These are phyloP conservation scores for Vitis hybrid DNA, from an alignment of 177 flowering plant genomes.

Conservation along the genomic window DNA sequence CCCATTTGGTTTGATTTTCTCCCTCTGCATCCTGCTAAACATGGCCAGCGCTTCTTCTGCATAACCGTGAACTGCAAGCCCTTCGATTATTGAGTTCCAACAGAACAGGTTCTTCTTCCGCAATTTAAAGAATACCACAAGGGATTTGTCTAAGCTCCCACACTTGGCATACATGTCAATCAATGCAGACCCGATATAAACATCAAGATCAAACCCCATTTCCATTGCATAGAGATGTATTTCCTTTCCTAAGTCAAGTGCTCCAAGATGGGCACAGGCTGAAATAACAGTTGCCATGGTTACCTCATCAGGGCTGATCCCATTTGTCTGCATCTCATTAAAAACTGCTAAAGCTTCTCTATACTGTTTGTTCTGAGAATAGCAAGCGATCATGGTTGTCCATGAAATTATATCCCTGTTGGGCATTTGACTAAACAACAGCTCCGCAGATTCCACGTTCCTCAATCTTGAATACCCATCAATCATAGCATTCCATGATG, in stretches of 20 bases:
- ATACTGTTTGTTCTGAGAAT: constrained; percentile 50
- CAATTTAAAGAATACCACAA: constrained; percentile 65
- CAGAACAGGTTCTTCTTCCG: constrained; percentile 62
- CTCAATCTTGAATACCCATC: constrained; percentile 63
- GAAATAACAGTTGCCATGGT: constrained; percentile 71
- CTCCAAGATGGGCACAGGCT: constrained; percentile 87
- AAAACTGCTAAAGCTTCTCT: constrained; percentile 54
- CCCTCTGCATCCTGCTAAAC: constrained; percentile 56
- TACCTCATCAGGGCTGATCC: constrained; percentile 60
- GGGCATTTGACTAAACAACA: constrained; percentile 58
- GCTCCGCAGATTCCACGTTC: constrained; percentile 48
- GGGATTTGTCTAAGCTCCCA: constrained; percentile 62
- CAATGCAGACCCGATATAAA: constrained; percentile 70
- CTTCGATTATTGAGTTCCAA: constrained; percentile 79
- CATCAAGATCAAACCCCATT: constrained; percentile 53
- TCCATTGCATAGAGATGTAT: constrained; percentile 47
- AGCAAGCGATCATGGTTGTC: constrained; percentile 82
- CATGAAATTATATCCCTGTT: constrained; percentile 69
- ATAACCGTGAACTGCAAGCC: constrained; percentile 72
- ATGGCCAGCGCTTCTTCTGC: constrained; percentile 57
- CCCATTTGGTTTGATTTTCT: constrained; percentile 56
- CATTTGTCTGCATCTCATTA: constrained; percentile 45
- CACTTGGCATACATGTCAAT: constrained; percentile 89
- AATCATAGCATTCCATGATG: constrained; percentile 76
- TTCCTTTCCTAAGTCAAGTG: constrained; percentile 60